Base-by-base conservation (phyloP, 768 basidiomycete genomes). In the Coprinopsis cinerea region DNA sequence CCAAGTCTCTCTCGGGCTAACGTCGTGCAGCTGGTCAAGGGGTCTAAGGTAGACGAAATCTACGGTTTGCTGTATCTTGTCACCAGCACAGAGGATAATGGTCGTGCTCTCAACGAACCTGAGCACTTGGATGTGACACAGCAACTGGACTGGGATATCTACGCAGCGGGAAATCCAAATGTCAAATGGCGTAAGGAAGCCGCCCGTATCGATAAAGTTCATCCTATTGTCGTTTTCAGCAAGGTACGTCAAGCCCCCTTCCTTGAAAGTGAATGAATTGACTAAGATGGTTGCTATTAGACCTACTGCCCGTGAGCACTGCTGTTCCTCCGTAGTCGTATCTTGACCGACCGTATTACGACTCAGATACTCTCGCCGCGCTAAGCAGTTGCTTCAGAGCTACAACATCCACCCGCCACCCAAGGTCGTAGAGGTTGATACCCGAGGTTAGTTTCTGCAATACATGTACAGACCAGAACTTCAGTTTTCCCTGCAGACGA, bases 211-310 rank as follows among this genome's bases (percentile, higher is more conserved):
- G 67, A 76, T 30, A 59, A 70, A 15, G 63, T 77, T 26, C 72
- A 77, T 56, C 88, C 88, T 1, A 64, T 92, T 5, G 70, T 91
- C 39, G 80, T 92, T 11, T 90, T 92, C 58, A 90, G 88, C 72
- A 92, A 92, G 74, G 86, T 83, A 48, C 26, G 73, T 64, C 18
- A 39, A 18, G 11, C 36, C 18, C n/a, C 20, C 37, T 4, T 54
- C n/a, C 26, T 18, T 44, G 30, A 20, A 7, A 44, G 11, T 24
- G 14, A 35, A 28, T 13, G 51, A 20, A 36, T 26, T 39, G 4
- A 35, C 18, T 48, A 25, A 46, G 42, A 26, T 37, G n/a, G 6
- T 36, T 34, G 26, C 44, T 39, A 32, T 42, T 41, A 86, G 85
- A 78, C 85, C 20, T 85, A 82, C 59, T 91, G 89, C 76, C 80